Percentiles rank a stretch among this genome's conserved stretches.
These are phyloP conservation scores for Anethum foeniculum DNA, from an alignment of 140 eudicot species.

Conservation along the genomic window DNA sequence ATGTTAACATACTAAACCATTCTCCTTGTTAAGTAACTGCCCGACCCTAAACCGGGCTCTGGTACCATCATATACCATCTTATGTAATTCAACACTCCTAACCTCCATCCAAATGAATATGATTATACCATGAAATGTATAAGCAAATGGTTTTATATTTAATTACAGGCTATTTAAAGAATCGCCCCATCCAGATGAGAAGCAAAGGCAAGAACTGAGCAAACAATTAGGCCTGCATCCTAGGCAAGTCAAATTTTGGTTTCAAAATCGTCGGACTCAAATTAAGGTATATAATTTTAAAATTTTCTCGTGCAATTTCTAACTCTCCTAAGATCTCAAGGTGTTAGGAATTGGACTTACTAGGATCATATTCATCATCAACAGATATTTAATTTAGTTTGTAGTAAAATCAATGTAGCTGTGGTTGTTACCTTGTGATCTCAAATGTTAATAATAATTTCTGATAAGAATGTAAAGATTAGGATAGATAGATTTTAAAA, in stretches of 20 bases:
- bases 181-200: constrained; percentile 99
- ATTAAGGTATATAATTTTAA: constrained; percentile 51
- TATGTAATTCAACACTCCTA: too few species aligned
- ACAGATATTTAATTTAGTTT: background rate
- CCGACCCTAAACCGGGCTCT: background rate
- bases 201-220: constrained; percentile 90
- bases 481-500: background rate
- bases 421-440: background rate
- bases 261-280: constrained; percentile 98
- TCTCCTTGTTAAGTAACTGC: too few species aligned
- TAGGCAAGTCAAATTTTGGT: constrained; percentile 97
- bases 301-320: background rate
- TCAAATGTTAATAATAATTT: background rate
- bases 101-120: background rate
- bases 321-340: too few species aligned
- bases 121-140: background rate
- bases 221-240: constrained; percentile 94
- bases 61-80: too few species aligned
- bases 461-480: background rate
- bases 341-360: too few species aligned
- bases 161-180: constrained; percentile 77
- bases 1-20: background rate
- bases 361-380: too few species aligned
- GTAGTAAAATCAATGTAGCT: background rate
- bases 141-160: background rate